Percentiles rank a stretch among this genome's conserved stretches.
phyloP scores from a whole-genome alignment of 2,329 filamentous ascomycete species.

The Bipolaris victoriae region DNA sequence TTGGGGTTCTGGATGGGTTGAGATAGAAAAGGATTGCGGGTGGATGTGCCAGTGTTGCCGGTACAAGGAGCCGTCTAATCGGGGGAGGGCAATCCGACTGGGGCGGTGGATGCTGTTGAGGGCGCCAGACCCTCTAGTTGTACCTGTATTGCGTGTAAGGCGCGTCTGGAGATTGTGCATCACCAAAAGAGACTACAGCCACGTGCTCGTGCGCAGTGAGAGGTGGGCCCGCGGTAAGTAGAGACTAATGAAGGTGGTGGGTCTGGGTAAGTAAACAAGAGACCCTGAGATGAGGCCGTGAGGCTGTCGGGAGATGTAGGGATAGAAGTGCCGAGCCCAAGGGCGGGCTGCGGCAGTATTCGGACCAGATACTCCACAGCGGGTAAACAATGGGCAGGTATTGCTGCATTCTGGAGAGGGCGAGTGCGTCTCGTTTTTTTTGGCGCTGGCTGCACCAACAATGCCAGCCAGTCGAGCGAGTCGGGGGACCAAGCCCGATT shows the following conservation, averaged over 20 bases:
- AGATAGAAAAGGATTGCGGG: neutral
- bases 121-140: conserved; percentile 4
- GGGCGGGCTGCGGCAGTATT: conserved; percentile 15
- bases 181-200: conserved; percentile 19
- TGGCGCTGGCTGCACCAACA: conserved; percentile 1
- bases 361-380: conserved; percentile 23
- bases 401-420: neutral
- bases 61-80: neutral
- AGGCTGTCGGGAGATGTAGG: conserved; percentile 34
- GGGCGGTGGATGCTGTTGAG: conserved; percentile 15
- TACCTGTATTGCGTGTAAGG: conserved; percentile 14
- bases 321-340: conserved; percentile 18
- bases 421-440: neutral
- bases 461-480: neutral
- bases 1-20: neutral
- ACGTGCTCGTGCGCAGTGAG: conserved; percentile 26
- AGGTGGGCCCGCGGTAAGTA: conserved; percentile 21
- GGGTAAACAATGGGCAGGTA: conserved; percentile 18
- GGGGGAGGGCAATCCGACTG: neutral
- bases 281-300: conserved; percentile 28
- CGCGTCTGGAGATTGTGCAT: conserved; percentile 9
- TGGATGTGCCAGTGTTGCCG: neutral
- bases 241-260: conserved; percentile 21
- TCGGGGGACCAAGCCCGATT: neutral
- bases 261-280: conserved; percentile 16